Evolutionary conservation across 495 filamentous ascomycete species (phyloP).

Genomic region (Aspergillus funiculosus): DNA sequence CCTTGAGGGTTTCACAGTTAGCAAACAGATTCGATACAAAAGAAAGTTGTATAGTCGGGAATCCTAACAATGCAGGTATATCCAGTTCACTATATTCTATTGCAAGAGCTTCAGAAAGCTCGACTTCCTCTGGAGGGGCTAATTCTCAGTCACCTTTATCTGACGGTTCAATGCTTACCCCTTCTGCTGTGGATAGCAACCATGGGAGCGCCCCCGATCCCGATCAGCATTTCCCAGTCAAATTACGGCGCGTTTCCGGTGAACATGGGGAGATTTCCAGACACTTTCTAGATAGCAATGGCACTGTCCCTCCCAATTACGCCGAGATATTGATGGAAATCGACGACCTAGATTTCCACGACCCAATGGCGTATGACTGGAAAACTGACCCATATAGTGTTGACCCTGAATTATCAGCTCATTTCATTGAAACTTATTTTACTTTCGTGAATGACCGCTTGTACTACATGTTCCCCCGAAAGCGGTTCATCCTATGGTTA

Average conservation of each 20-base stretch:
- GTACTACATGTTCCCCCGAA: constrained; percentile 54
- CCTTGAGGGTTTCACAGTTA: constrained; percentile 23
- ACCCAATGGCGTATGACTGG: constrained; percentile 53
- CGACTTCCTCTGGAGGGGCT: constrained; percentile 33
- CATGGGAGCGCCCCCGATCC: constrained; percentile 25
- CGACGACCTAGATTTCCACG: constrained; percentile 29
- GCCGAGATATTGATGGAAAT: constrained; percentile 33
- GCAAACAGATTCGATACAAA: constrained; percentile 23
- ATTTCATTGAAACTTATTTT: constrained; percentile 54
- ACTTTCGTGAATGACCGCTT: constrained; percentile 46
- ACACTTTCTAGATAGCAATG: constrained; percentile 11
- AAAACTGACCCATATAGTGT: constrained; percentile 57
- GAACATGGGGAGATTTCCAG: constrained; percentile 16
- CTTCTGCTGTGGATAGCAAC: constrained; percentile 25
- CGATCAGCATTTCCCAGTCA: constrained; percentile 24
- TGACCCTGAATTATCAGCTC: constrained; percentile 41
- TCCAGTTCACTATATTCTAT: constrained; percentile 32
- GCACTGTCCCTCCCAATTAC: constrained; percentile 24
- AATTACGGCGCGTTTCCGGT: constrained; percentile 15
- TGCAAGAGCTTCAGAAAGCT: constrained; percentile 31
- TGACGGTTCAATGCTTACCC: constrained; percentile 28
- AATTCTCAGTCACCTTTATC: constrained; percentile 35
- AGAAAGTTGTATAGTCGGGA: constrained; percentile 19
- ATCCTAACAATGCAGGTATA: constrained; percentile 26
- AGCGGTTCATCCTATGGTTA: constrained; percentile 49